phyloP scores from a whole-genome alignment of 805 yeast genomes.

The Metschnikowia lunata region DNA sequence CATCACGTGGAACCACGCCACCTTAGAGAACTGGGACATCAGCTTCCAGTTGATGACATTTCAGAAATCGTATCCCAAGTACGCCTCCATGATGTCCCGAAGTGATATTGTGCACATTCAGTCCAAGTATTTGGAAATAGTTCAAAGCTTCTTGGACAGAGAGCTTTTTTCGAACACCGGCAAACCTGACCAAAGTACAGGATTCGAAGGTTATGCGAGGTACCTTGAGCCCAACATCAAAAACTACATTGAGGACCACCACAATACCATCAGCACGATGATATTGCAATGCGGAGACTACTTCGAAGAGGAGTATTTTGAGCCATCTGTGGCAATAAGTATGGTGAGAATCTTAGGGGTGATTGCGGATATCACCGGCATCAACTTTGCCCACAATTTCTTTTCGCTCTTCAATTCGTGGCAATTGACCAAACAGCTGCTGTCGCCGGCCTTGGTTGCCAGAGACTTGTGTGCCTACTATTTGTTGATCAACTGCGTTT shows the following conservation, averaged over 20 bases:
- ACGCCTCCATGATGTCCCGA: constrained; percentile 9
- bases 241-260: constrained; percentile 37
- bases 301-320: constrained; percentile 21
- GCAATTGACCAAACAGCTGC: constrained; percentile 25
- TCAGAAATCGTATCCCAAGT: constrained; percentile 12
- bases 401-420: constrained; percentile 45
- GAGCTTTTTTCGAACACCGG: constrained; percentile 24
- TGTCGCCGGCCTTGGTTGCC: constrained; percentile 7
- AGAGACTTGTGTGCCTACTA: constrained; percentile 34
- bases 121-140: constrained; percentile 35
- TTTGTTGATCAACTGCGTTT: constrained; percentile 23
- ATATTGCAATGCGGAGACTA: constrained; percentile 35
- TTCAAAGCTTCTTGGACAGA: constrained; percentile 29
- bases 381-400: constrained; percentile 44
- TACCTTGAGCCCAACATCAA: constrained; percentile 38
- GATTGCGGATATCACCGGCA: constrained; percentile 35
- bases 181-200: constrained; percentile 6
- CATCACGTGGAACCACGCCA: constrained; percentile 42
- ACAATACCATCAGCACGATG: constrained; percentile 39
- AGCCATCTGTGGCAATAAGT: constrained; percentile 7
- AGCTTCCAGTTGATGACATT: constrained; percentile 31
- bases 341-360: constrained; percentile 22
- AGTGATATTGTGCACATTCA: constrained; percentile 33
- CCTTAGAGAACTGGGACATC: constrained; percentile 41
- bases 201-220: constrained; percentile 12